phyloP scores from a whole-genome alignment of 495 filamentous ascomycete genomes.

The Darksidea phi region DNA sequence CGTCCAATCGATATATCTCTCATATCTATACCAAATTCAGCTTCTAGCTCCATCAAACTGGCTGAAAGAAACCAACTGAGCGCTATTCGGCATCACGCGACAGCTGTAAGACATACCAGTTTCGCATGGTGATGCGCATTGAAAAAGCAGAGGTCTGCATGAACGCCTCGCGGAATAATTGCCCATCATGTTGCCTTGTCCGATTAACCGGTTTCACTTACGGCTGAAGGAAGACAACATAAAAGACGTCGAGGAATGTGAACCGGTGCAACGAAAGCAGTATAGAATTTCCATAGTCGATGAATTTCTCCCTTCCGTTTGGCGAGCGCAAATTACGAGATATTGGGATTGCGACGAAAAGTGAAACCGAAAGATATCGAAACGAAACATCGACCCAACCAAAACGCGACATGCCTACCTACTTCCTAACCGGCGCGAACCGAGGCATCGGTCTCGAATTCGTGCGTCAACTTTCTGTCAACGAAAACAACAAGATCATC shows the following conservation, averaged over 20 bases:
- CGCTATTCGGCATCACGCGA: no score
- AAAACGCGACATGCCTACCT: conserved; percentile 49
- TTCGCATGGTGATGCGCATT: no score
- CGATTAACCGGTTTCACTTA: conserved; percentile 8
- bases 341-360: neutral
- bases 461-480: conserved; percentile 51
- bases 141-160: no score
- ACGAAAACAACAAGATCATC: conserved; percentile 51
- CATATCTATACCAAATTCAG: no score
- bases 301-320: neutral
- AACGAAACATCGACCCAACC: neutral
- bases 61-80: no score
- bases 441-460: conserved; percentile 58
- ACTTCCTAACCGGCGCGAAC: conserved; percentile 57
- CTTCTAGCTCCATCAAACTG: no score
- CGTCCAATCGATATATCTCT: no score
- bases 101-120: no score
- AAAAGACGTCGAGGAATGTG: neutral
- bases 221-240: neutral
- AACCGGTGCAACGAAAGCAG: neutral
- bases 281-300: neutral
- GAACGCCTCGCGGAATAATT: no score
- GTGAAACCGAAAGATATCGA: conserved; percentile 3
- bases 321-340: neutral
- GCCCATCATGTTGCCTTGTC: no score